Conservation (phyloP, 768 basidiomycete genomes). For the Lentinula edodes region DNA sequence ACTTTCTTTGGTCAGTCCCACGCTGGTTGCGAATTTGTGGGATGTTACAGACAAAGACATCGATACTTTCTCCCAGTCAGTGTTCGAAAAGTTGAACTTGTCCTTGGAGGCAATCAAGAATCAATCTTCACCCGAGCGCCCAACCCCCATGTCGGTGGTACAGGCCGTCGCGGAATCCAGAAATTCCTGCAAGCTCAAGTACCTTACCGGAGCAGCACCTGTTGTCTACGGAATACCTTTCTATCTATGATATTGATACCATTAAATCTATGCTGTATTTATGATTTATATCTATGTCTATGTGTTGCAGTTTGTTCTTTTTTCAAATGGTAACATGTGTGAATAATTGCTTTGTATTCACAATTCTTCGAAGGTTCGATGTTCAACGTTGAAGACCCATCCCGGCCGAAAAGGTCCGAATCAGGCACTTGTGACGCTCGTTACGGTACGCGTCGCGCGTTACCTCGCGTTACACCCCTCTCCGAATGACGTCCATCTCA, state of each 20-base stretch:
- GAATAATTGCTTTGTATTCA: too few species aligned
- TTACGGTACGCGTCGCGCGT: not conserved
- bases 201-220: conserved; percentile 91
- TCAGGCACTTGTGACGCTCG: too few species aligned
- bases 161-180: conserved; percentile 77
- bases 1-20: conserved; percentile 50
- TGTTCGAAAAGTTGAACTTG: conserved; percentile 70
- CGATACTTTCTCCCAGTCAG: conserved; percentile 83
- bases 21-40: conserved; percentile 93
- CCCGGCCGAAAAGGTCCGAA: too few species aligned
- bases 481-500: conserved; percentile 11
- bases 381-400: too few species aligned
- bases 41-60: conserved; percentile 98
- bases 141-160: conserved; percentile 44
- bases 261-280: conserved; percentile 1
- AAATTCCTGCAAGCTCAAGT: conserved; percentile 82
- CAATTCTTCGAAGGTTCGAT: too few species aligned
- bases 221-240: conserved; percentile 96
- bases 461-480: not conserved
- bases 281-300: not conserved
- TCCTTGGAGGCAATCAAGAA: conserved; percentile 22
- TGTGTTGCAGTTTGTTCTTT: not conserved
- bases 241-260: conserved; percentile 45
- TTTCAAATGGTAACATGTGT: too few species aligned
- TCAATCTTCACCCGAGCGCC: conserved; percentile 13